Evolutionary conservation across 768 basidiomycete species (phyloP).

Genomic region (Psilocybe tampanensis): DNA sequence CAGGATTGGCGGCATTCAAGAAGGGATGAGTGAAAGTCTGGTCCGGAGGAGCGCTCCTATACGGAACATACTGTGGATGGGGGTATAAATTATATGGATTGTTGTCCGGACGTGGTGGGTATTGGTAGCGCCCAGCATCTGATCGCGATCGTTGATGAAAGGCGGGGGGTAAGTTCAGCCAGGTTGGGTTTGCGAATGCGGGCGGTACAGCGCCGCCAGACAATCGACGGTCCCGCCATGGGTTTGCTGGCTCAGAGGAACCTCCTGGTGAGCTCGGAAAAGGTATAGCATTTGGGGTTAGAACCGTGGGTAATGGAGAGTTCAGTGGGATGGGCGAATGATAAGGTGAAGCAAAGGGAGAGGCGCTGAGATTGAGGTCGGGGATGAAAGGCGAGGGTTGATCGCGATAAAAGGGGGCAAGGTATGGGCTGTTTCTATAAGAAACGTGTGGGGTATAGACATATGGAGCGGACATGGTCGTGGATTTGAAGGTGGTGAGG

Average conservation of each 20-base stretch:
- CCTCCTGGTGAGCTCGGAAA: slow-evolving; percentile 26
- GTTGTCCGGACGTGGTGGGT: slow-evolving; percentile 5
- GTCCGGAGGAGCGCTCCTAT: slow-evolving; percentile 11
- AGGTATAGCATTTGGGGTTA: slow-evolving; percentile 20
- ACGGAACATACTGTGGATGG: slow-evolving; percentile 26
- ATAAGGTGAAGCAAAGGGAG: slow-evolving; percentile 30
- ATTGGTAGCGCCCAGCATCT: slow-evolving; percentile 13
- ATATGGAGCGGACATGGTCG: slow-evolving; percentile 36
- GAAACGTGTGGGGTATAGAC: slow-evolving; percentile 44
- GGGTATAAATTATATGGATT: neutral
- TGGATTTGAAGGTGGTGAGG: neutral
- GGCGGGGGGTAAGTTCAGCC: slow-evolving; percentile 8
- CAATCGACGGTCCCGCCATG: slow-evolving; percentile 34
- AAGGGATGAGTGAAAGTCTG: slow-evolving; percentile 45
- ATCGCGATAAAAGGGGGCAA: slow-evolving; percentile 28
- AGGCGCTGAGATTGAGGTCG: slow-evolving; percentile 32
- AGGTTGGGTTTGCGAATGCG: slow-evolving; percentile 6
- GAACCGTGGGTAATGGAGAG: slow-evolving; percentile 15
- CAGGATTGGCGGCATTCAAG: slow-evolving; percentile 51
- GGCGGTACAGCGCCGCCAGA: slow-evolving; percentile 30
- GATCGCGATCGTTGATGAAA: slow-evolving; percentile 16
- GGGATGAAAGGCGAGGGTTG: slow-evolving; percentile 47
- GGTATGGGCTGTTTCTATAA: slow-evolving; percentile 33
- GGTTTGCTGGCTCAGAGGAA: slow-evolving; percentile 18
- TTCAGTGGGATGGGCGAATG: slow-evolving; percentile 20